phyloP scores from a whole-genome alignment of 306 rosid species.

The Casuarina equisetifolia region DNA sequence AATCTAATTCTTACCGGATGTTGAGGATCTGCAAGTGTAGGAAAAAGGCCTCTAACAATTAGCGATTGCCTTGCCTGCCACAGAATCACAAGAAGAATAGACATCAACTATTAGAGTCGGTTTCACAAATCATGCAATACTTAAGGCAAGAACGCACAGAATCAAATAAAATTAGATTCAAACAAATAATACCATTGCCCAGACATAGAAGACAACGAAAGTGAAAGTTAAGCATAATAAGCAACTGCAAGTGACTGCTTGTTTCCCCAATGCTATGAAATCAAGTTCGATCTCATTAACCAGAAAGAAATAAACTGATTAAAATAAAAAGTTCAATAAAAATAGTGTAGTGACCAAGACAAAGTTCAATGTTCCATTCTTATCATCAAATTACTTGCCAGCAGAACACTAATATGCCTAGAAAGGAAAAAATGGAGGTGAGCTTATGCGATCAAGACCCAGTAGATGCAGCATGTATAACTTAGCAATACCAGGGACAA shows the following conservation, averaged over 20 bases:
- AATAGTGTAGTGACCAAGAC: background rate
- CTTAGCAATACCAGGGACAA: too few relatives aligned
- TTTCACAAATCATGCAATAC: background rate
- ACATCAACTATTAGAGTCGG: constrained; percentile 4
- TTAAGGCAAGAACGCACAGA: background rate
- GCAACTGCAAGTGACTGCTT: background rate
- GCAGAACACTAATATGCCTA: background rate
- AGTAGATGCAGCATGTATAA: too few relatives aligned
- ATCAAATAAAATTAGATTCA: background rate
- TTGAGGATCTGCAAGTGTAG: constrained; percentile 98
- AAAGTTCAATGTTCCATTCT: background rate
- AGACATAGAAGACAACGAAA: background rate
- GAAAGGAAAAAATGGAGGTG: background rate
- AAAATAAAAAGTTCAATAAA: background rate
- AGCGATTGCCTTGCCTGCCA: constrained; percentile 97
- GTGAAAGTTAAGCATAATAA: background rate
- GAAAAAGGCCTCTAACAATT: constrained; percentile 90
- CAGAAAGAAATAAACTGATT: background rate
- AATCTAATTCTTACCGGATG: constrained; percentile 76
- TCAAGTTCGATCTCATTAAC: background rate
- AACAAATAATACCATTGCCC: background rate
- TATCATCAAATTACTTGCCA: background rate
- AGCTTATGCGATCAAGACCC: background rate
- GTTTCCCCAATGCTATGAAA: background rate
- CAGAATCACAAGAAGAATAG: constrained; percentile 21